Base-by-base conservation (phyloP, 169 alveolate genomes). In the Cryptosporidium viatorum region DNA sequence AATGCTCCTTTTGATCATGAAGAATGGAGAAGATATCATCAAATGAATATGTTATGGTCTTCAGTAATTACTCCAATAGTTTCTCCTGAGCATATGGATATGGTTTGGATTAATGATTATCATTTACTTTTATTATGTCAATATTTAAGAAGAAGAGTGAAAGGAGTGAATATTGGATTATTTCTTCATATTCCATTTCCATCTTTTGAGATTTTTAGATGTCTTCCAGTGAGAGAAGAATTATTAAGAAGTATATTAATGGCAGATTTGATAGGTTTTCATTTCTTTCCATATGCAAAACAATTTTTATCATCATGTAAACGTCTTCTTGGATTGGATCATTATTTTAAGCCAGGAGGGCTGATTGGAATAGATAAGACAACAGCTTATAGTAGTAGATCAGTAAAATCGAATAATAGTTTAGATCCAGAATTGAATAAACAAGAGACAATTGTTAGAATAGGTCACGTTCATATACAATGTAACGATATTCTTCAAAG, bases 181-280 rank as follows among this genome's bases (percentile, higher is more conserved):
- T 97, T 96, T 91, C 91, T 97, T 85, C 99, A 98, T 92, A 94
- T 96, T 23, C 98, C 98, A 41, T 97, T 98, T 86, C 99, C 99
- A 18, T 93, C 98, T 3, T 85, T 91, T 73, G 98, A 96, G 70
- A 85, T 97, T 26, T 97, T 93, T 75, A 87, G 96, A 65, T 94
- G 96, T 55, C 92, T 96, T 55, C 97, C 98, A 3, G 96, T 93
- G 80, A 86, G 99, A 69, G 97, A 94, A 60, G 98, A 96, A 69
- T 80, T 97, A 5, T 80, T 98, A n/a, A 93, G 97, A 51, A 95
- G 98, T 55, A 91, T 97, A 94, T 93, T 98, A 45, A 93, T 96
- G 84, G 97, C 99, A 80, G 97, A 97, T 91, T 73, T 97, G 80
- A 94, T 98, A 16, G 99, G 99, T 0, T 97, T 97, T 91, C 99